phyloP scores from a whole-genome alignment of 805 yeast genomes.

The Candida nemodendra region DNA sequence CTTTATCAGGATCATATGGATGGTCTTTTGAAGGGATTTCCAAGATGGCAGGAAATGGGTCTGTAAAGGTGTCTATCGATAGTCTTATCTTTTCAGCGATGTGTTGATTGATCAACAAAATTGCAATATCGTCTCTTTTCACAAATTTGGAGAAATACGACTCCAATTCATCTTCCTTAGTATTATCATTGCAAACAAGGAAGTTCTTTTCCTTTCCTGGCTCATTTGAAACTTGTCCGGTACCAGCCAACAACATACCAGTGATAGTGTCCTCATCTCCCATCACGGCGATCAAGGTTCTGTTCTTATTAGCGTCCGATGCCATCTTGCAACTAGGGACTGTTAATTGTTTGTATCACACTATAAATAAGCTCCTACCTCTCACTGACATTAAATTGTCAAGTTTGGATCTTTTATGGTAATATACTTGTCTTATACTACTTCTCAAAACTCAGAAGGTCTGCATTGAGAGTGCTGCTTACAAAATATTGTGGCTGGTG shows the following conservation, averaged over 20 bases:
- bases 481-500: too few species aligned
- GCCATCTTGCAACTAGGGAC: too few species aligned
- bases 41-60: slow-evolving; percentile 93
- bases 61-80: slow-evolving; percentile 76
- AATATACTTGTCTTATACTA: too few species aligned
- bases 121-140: slow-evolving; percentile 85
- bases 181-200: slow-evolving; percentile 71
- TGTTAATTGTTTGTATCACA: too few species aligned
- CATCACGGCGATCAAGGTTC: slow-evolving; percentile 86
- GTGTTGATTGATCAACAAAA: slow-evolving; percentile 89
- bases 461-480: too few species aligned
- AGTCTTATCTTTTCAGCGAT: slow-evolving; percentile 86
- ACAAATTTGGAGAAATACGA: slow-evolving; percentile 76
- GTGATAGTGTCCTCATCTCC: slow-evolving; percentile 98
- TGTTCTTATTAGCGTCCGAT: slow-evolving; percentile 42
- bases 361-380: background rate
- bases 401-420: too few species aligned
- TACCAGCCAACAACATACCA: slow-evolving; percentile 91
- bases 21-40: slow-evolving; percentile 98
- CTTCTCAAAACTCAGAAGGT: too few species aligned
- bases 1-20: slow-evolving; percentile 98
- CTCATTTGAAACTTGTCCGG: slow-evolving; percentile 75
- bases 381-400: too few species aligned
- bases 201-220: slow-evolving; percentile 77
- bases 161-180: slow-evolving; percentile 72